Percentiles rank a stretch among this genome's conserved stretches.
These are phyloP conservation scores for Ascochyta clinopodiicola DNA, from an alignment of 2,329 filamentous ascomycete genomes.

Conservation along the genomic window DNA sequence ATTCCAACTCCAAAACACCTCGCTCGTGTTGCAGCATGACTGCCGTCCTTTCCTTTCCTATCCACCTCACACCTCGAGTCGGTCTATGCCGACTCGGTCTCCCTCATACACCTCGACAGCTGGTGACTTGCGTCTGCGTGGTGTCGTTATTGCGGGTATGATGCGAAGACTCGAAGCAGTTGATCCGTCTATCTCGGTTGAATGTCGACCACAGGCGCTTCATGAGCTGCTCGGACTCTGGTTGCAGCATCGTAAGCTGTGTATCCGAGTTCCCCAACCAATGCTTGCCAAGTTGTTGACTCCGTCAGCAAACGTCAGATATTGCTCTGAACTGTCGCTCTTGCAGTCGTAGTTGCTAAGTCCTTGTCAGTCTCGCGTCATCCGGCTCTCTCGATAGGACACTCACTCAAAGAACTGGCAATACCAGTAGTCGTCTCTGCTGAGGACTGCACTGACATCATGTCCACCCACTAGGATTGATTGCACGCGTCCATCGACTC, in stretches of 20 bases:
- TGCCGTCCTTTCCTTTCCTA: background rate
- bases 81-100: background rate
- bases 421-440: slow-evolving; percentile 40
- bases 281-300: slow-evolving; percentile 42
- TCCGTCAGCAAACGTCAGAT: slow-evolving; percentile 36
- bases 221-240: slow-evolving; percentile 11
- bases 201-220: background rate
- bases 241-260: slow-evolving; percentile 37
- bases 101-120: background rate
- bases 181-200: background rate
- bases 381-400: background rate
- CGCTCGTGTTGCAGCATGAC: background rate
- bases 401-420: slow-evolving; percentile 45
- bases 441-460: slow-evolving; percentile 33
- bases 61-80: background rate
- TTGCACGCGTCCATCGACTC: slow-evolving; percentile 44
- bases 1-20: slow-evolving; percentile 3
- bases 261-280: slow-evolving; percentile 38
- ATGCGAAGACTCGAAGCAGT: background rate
- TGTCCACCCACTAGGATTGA: slow-evolving; percentile 42
- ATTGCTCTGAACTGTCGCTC: slow-evolving; percentile 24
- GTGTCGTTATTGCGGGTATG: background rate
- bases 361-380: slow-evolving; percentile 9
- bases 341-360: slow-evolving; percentile 42
- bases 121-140: no score